phyloP scores from a whole-genome alignment of 179 eudicot species.

The Gypsophila paniculata region DNA sequence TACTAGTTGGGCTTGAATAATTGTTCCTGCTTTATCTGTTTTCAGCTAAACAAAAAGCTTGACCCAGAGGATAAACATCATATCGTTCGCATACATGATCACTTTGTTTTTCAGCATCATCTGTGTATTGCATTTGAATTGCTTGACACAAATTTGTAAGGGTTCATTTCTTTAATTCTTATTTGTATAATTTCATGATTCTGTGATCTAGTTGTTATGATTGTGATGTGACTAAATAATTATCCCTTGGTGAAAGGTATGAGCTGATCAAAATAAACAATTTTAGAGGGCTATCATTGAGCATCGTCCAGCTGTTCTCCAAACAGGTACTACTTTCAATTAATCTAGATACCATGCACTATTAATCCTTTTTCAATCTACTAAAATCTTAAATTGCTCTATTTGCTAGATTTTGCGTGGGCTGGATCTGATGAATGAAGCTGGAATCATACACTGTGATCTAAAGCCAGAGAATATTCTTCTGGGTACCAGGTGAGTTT shows the following conservation, averaged over 20 bases:
- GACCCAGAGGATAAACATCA: conserved; percentile 98
- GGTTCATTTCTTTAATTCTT: conserved; percentile 6
- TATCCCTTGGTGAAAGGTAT: conserved; percentile 46
- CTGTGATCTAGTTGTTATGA: conserved; percentile 18
- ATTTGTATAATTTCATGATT: not conserved
- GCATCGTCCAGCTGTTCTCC: conserved; percentile 91
- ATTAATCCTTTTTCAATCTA: not conserved
- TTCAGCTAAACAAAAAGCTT: conserved; percentile 80
- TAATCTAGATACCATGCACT: conserved; percentile 3
- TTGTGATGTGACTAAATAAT: conserved; percentile 1
- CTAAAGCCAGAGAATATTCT: conserved; percentile 98
- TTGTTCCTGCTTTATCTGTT: conserved; percentile 21
- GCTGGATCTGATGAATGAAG: conserved; percentile 89
- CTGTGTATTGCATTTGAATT: conserved; percentile 90
- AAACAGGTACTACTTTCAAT: conserved; percentile 60
- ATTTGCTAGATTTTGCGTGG: conserved; percentile 72
- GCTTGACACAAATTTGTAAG: conserved; percentile 89
- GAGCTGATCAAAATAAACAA: conserved; percentile 84
- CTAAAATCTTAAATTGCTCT: not conserved
- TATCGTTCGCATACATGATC: conserved; percentile 88
- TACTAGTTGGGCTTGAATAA: conserved; percentile 13
- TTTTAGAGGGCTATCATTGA: conserved; percentile 79
- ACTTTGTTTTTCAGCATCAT: conserved; percentile 83
- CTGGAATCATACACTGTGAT: conserved; percentile 96
- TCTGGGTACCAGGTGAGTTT: conserved; percentile 73